Conservation (phyloP, 2,329 filamentous ascomycete genomes). For the Cladosporium cucumerinum region DNA sequence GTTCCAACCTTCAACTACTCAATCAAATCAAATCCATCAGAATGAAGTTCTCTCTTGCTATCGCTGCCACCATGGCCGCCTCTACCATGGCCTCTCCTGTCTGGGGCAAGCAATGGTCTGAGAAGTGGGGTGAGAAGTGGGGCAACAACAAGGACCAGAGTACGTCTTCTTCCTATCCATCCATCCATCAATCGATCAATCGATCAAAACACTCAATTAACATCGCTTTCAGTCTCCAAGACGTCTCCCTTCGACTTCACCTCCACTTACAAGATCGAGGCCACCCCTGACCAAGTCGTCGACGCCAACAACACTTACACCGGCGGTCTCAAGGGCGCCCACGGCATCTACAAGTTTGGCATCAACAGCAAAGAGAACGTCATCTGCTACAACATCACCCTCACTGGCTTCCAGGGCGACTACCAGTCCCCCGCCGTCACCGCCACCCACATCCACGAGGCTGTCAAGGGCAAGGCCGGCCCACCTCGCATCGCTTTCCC, state of each 20-base stretch:
- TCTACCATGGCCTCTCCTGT: conserved; percentile 11
- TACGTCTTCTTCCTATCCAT: not conserved
- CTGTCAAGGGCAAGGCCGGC: conserved; percentile 43
- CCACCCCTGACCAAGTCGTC: conserved; percentile 51
- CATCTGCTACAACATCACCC: conserved; percentile 40
- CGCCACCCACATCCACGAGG: conserved; percentile 57
- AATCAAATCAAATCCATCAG: not conserved
- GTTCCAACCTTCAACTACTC: not conserved
- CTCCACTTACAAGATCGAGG: conserved; percentile 47
- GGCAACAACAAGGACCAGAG: conserved; percentile 4
- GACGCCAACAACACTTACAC: conserved; percentile 36
- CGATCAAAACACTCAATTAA: not conserved
- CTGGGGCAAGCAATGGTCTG: conserved; percentile 4
- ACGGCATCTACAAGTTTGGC: conserved; percentile 52
- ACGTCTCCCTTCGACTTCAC: conserved; percentile 39
- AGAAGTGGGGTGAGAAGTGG: conserved; percentile 6
- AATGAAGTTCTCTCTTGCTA: conserved; percentile 14
- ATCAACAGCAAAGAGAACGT: conserved; percentile 48
- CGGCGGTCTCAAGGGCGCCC: conserved; percentile 36
- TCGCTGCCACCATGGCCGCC: conserved; percentile 12
- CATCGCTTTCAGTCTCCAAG: not conserved
- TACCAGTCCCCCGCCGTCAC: conserved; percentile 52
- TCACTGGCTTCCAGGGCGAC: conserved; percentile 48
- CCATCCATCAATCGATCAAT: not conserved
- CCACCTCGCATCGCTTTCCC: conserved; percentile 54